These are phyloP conservation scores for Suillus fuscotomentosus DNA, from an alignment of 768 basidiomycete genomes.

Conservation along the genomic window DNA sequence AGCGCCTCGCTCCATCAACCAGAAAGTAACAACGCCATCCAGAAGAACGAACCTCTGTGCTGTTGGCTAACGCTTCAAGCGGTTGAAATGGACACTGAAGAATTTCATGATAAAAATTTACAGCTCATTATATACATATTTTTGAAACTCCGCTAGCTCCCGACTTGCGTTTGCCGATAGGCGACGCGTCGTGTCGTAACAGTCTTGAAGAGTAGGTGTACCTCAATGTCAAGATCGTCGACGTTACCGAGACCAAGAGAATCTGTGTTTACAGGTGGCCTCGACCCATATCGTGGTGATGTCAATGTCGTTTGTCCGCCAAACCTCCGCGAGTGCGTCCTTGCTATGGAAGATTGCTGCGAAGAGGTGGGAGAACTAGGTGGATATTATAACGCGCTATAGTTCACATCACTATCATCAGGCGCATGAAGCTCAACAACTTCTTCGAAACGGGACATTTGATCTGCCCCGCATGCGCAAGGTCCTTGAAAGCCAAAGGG, in stretches of 20 bases:
- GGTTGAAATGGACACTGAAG: constrained; percentile 71
- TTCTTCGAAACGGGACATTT: constrained; percentile 66
- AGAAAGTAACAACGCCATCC: constrained; percentile 60
- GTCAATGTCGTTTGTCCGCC: constrained; percentile 66
- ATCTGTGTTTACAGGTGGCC: constrained; percentile 68
- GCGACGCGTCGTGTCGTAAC: constrained; percentile 7
- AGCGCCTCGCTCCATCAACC: constrained; percentile 79
- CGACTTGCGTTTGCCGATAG: constrained; percentile 14
- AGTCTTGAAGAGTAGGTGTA: neutral
- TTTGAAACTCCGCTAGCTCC: constrained; percentile 25
- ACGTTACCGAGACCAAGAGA: constrained; percentile 51
- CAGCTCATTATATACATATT: constrained; percentile 25
- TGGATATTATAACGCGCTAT: neutral
- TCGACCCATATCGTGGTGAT: constrained; percentile 65
- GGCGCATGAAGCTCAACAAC: constrained; percentile 67
- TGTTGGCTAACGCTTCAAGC: constrained; percentile 57
- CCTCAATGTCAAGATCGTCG: constrained; percentile 49
- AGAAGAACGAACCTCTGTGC: constrained; percentile 52
- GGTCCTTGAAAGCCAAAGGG: constrained; percentile 67
- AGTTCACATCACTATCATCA: constrained; percentile 25
- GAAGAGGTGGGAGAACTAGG: constrained; percentile 52
- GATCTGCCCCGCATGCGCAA: constrained; percentile 73
- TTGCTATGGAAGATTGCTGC: constrained; percentile 78
- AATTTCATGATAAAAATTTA: constrained; percentile 21
- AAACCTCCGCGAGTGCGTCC: constrained; percentile 71